Evolutionary conservation across 2,329 filamentous ascomycete species (phyloP).

Genomic region (Penicillium griseofulvum): DNA sequence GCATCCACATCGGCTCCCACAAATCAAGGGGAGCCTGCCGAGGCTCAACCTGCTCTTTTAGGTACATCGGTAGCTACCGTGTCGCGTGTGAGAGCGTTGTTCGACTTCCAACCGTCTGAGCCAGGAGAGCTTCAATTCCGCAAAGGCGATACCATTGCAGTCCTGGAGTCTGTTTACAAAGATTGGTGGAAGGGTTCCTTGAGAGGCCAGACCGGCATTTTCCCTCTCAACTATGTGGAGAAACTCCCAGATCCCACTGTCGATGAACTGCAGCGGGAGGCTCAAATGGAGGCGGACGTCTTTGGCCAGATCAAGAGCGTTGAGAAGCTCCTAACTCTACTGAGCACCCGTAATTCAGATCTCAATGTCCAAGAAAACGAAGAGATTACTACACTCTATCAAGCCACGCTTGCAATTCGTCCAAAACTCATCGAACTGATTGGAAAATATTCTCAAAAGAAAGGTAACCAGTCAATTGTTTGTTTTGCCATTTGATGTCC

Average conservation of each 20-base stretch:
- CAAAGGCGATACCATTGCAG: slow-evolving; percentile 95
- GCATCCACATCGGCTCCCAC: slow-evolving; percentile 8
- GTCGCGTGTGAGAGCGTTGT: slow-evolving; percentile 87
- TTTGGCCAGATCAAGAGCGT: slow-evolving; percentile 76
- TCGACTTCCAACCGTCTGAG: slow-evolving; percentile 92
- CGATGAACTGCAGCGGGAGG: slow-evolving; percentile 91
- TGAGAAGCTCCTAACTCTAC: slow-evolving; percentile 77
- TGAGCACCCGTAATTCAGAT: slow-evolving; percentile 81
- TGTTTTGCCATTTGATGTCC: neutral
- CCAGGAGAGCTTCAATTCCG: slow-evolving; percentile 93
- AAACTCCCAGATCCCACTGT: slow-evolving; percentile 92
- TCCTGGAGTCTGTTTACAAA: slow-evolving; percentile 96
- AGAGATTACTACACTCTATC: slow-evolving; percentile 87
- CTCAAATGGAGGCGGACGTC: slow-evolving; percentile 85
- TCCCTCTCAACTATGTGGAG: slow-evolving; percentile 97
- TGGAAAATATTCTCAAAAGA: slow-evolving; percentile 98
- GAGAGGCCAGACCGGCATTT: slow-evolving; percentile 92
- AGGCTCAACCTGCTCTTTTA: slow-evolving; percentile 62
- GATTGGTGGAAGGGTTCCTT: slow-evolving; percentile 99
- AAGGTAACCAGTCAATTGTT: slow-evolving; percentile 59
- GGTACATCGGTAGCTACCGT: slow-evolving; percentile 96
- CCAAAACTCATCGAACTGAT: slow-evolving; percentile 98
- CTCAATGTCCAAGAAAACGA: slow-evolving; percentile 89
- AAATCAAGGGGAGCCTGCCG: slow-evolving; percentile 40
- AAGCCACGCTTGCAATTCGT: slow-evolving; percentile 88